These are phyloP conservation scores for Patellaria atrata DNA, from an alignment of 495 filamentous ascomycete genomes.

Conservation along the genomic window DNA sequence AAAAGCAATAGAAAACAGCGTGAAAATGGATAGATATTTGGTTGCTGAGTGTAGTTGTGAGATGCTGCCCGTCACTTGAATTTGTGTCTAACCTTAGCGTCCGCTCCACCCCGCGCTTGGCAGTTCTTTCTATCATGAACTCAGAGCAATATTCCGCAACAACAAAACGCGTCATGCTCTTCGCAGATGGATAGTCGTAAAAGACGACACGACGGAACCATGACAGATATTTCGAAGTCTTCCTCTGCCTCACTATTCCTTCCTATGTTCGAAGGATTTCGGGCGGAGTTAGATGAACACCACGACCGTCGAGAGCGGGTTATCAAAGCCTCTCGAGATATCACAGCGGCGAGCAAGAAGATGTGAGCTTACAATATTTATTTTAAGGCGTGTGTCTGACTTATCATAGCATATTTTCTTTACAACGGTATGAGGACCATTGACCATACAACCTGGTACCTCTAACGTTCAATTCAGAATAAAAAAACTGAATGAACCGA, in stretches of 20 bases:
- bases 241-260: slow-evolving; percentile 34
- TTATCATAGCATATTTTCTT: slow-evolving; percentile 64
- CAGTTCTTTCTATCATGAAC: too few species aligned
- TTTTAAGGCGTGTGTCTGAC: neutral
- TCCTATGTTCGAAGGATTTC: slow-evolving; percentile 72
- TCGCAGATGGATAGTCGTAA: too few species aligned
- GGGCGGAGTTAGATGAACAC: slow-evolving; percentile 81
- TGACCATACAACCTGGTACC: slow-evolving; percentile 1
- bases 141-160: too few species aligned
- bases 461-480: slow-evolving; percentile 34
- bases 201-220: slow-evolving; percentile 13
- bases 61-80: too few species aligned
- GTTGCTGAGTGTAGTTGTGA: too few species aligned
- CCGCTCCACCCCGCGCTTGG: too few species aligned
- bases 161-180: too few species aligned
- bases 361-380: slow-evolving; percentile 44
- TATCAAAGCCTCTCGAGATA: slow-evolving; percentile 77
- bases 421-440: slow-evolving; percentile 55
- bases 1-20: too few species aligned
- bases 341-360: slow-evolving; percentile 91
- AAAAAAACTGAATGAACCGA: slow-evolving; percentile 43
- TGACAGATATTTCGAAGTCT: slow-evolving; percentile 16
- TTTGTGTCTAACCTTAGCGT: too few species aligned
- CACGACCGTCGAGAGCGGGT: slow-evolving; percentile 83
- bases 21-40: too few species aligned